A percentile compares a stretch with the other conserved stretches of the same genome.
phyloP scores from a whole-genome alignment of 169 alveolate species.

The Eimeria maxima region DNA sequence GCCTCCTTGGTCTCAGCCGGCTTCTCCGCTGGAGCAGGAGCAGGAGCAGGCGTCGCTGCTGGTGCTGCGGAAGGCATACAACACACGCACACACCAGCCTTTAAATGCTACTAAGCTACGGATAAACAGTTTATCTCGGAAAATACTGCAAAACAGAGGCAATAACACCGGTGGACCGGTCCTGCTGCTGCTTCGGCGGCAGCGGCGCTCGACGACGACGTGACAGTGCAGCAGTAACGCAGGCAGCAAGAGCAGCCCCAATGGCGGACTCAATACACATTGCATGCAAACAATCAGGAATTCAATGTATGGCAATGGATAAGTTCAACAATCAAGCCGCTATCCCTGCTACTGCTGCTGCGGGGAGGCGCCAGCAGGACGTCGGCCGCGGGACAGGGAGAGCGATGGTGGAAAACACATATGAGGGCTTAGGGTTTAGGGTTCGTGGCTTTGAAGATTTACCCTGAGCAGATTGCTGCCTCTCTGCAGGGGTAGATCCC shows the following conservation, averaged over 20 bases:
- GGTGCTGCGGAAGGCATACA: not conserved
- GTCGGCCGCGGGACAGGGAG: conserved; percentile 40
- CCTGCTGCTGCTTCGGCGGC: not conserved
- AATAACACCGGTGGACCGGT: no score
- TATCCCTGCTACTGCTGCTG: conserved; percentile 26
- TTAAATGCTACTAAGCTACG: not conserved
- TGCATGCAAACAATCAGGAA: not conserved
- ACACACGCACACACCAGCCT: not conserved
- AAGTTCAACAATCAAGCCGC: not conserved
- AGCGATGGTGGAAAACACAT: not conserved
- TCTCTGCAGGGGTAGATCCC: conserved; percentile 47
- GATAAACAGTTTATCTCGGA: not conserved
- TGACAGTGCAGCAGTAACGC: not conserved
- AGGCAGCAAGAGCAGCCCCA: not conserved
- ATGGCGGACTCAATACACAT: not conserved
- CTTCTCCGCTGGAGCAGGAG: no score
- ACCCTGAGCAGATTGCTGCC: conserved; percentile 59
- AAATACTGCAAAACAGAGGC: not conserved
- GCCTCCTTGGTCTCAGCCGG: not conserved
- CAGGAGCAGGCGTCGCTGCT: conserved; percentile 1
- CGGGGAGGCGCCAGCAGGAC: conserved; percentile 23
- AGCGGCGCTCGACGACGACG: not conserved
- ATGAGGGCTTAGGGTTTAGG: conserved; percentile 29
- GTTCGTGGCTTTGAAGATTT: not conserved
- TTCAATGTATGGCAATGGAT: not conserved